Conservation (phyloP, 202 grass and related monocot genomes). For the Digitaria exilis region DNA sequence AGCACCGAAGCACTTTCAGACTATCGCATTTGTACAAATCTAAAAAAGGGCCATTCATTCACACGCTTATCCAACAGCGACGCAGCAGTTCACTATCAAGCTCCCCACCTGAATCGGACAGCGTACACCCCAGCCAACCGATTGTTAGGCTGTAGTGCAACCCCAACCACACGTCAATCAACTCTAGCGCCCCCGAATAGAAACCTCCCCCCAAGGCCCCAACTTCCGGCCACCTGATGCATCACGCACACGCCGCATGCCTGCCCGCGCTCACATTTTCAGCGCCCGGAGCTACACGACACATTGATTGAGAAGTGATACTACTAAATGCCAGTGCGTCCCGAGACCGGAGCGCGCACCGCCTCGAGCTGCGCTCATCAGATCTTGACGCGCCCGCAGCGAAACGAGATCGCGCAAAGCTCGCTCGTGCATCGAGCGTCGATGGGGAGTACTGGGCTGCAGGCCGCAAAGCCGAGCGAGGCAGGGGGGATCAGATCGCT, state of each 20-base stretch:
- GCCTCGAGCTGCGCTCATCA: not conserved
- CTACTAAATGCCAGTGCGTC: not conserved
- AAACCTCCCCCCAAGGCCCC: not conserved
- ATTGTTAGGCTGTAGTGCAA: not conserved
- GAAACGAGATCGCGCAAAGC: not conserved
- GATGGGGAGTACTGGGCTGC: not conserved
- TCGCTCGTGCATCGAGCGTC: not conserved
- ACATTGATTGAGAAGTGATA: not conserved
- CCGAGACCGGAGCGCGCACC: not conserved
- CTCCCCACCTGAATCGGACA: not conserved
- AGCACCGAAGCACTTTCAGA: not conserved
- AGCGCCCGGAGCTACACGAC: not conserved
- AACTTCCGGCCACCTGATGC: not conserved
- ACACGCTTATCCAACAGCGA: not conserved
- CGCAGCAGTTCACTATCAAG: not conserved
- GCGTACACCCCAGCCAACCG: not conserved
- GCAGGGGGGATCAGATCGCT: not conserved
- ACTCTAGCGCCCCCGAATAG: not conserved
- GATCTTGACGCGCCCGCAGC: constrained; percentile 5
- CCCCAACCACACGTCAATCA: not conserved
- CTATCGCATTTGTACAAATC: not conserved
- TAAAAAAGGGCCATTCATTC: not conserved
- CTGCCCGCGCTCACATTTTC: not conserved
- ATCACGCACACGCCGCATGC: not conserved
- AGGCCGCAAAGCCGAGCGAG: not conserved